phyloP scores from a whole-genome alignment of 2,329 filamentous ascomycete species.

The Penicillium sp. region DNA sequence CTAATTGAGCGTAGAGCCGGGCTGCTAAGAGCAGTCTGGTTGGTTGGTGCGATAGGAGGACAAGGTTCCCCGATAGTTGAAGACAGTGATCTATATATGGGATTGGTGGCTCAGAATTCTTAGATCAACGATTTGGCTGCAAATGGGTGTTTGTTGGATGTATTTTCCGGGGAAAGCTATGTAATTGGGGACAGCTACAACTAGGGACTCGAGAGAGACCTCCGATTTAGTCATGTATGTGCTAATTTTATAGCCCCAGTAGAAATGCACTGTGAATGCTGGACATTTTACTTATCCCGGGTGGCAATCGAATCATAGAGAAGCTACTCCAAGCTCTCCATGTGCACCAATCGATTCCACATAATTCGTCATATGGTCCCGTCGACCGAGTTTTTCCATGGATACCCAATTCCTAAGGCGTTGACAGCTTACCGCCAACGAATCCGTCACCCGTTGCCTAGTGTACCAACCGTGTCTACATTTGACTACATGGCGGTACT shows the following conservation, averaged over 20 bases:
- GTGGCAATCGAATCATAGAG: neutral
- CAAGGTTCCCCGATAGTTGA: neutral
- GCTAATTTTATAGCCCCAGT: no score
- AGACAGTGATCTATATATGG: neutral
- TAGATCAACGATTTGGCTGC: neutral
- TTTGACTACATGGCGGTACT: conserved; percentile 8
- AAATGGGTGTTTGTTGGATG: neutral
- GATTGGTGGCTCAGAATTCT: neutral
- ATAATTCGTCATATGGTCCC: neutral
- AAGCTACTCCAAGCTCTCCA: neutral
- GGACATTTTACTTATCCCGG: neutral
- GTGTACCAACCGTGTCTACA: conserved; percentile 1
- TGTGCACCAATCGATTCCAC: neutral
- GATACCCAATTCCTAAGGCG: conserved; percentile 3
- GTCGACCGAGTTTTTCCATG: neutral
- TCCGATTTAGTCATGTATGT: neutral
- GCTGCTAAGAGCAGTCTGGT: neutral
- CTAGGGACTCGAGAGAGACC: neutral
- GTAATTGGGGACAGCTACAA: neutral
- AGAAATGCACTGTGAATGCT: no score
- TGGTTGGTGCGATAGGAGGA: neutral
- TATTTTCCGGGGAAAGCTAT: neutral
- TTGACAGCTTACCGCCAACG: conserved; percentile 1
- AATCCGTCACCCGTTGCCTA: conserved; percentile 10
- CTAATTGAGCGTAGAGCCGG: neutral